These are phyloP conservation scores for Juncus inflexus DNA, from an alignment of 176 grass and related monocot genomes.

Conservation along the genomic window DNA sequence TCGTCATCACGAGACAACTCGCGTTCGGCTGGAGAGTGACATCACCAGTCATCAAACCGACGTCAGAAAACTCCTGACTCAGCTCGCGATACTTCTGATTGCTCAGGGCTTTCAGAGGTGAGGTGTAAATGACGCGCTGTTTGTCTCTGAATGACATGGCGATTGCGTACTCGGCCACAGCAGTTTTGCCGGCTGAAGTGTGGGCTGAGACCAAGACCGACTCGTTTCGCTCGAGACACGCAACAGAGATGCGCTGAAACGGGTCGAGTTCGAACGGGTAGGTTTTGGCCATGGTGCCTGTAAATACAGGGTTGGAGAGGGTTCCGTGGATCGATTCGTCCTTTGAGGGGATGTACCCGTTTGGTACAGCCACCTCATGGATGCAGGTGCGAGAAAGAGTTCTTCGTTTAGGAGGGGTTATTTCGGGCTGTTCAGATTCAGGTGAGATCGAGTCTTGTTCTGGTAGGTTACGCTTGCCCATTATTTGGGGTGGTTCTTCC, in stretches of 20 bases:
- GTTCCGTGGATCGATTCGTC: conserved; percentile 66
- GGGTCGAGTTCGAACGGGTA: conserved; percentile 94
- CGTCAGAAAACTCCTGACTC: conserved; percentile 85
- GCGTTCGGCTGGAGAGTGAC: conserved; percentile 90
- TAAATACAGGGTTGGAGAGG: conserved; percentile 50
- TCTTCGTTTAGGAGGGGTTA: conserved; percentile 50
- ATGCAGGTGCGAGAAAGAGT: conserved; percentile 64
- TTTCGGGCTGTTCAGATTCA: conserved; percentile 21
- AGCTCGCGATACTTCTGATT: conserved; percentile 99
- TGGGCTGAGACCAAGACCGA: conserved; percentile 90
- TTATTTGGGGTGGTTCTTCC: conserved; percentile 6
- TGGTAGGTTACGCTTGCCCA: conserved; percentile 10
- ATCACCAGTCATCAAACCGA: conserved; percentile 90
- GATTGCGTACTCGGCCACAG: conserved; percentile 84
- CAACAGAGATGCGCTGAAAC: conserved; percentile 81
- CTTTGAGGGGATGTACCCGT: conserved; percentile 40
- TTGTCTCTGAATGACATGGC: conserved; percentile 95
- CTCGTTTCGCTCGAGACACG: conserved; percentile 82
- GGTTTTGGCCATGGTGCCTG: conserved; percentile 82
- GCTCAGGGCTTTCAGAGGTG: conserved; percentile 87
- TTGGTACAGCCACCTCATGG: conserved; percentile 86
- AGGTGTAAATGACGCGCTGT: conserved; percentile 94
- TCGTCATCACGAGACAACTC: conserved; percentile 95
- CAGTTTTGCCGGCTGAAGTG: conserved; percentile 93
- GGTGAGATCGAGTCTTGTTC: not conserved